phyloP scores from a whole-genome alignment of 1,284 basidiomycete species.

The Puccinia novopanici region DNA sequence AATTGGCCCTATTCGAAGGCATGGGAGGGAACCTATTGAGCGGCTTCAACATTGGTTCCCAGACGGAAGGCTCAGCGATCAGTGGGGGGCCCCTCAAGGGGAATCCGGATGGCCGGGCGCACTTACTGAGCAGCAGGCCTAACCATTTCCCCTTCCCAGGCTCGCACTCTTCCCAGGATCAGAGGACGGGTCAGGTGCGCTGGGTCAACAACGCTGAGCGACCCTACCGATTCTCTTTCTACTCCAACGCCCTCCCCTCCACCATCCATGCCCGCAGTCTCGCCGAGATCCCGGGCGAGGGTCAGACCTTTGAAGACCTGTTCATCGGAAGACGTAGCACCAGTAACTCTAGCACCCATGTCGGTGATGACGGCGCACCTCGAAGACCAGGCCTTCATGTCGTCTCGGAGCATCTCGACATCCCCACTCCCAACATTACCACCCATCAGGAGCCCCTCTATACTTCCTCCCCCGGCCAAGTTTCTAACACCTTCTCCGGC shows the following conservation, averaged over 20 bases:
- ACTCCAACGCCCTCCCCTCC: conserved; percentile 86
- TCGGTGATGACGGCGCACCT: conserved; percentile 9
- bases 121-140: background rate
- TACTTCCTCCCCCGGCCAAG: background rate
- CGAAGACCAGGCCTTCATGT: conserved; percentile 21
- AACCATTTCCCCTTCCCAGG: background rate
- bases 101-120: conserved; percentile 51
- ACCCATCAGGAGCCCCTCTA: background rate
- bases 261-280: conserved; percentile 93
- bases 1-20: conserved; percentile 35
- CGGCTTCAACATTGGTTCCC: background rate
- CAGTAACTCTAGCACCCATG: background rate
- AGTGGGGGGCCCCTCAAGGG: conserved; percentile 43
- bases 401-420: conserved; percentile 10
- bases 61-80: conserved; percentile 14
- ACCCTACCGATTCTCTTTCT: conserved; percentile 97
- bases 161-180: conserved; percentile 31
- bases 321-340: conserved; percentile 66
- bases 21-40: background rate
- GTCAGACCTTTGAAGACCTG: conserved; percentile 88
- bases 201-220: conserved; percentile 63
- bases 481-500: background rate
- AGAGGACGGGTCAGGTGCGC: conserved; percentile 65
- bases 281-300: conserved; percentile 88
- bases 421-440: background rate